A percentile compares a stretch with the other conserved stretches of the same genome.
phyloP scores from a whole-genome alignment of 2,329 filamentous ascomycete genomes.

The Paecilomyces dactylethromorphus region DNA sequence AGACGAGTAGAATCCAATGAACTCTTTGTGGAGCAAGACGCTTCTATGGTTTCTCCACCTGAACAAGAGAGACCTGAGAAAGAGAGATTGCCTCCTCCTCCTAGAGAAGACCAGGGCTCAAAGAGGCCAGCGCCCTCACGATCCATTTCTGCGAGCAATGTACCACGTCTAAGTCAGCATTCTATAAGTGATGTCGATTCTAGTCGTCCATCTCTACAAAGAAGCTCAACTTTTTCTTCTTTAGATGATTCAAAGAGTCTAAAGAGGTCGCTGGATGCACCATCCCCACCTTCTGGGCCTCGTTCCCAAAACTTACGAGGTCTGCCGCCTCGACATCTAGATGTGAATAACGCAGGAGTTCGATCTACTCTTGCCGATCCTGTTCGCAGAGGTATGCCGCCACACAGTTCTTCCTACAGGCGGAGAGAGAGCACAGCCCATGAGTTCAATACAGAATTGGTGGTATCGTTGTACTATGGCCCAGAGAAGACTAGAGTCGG shows the following conservation, averaged over 20 bases:
- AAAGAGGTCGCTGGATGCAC: neutral
- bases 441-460: too few relatives aligned
- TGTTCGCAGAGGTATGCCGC: neutral
- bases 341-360: too few relatives aligned
- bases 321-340: neutral
- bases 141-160: neutral
- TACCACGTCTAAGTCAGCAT: neutral
- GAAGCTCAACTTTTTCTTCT: neutral
- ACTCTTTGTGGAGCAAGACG: conserved; percentile 15
- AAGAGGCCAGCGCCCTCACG: neutral
- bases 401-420: neutral
- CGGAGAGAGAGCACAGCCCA: too few relatives aligned
- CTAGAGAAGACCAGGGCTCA: neutral
- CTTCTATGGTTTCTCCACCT: neutral
- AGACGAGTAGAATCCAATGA: conserved; percentile 2
- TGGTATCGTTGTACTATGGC: conserved; percentile 21
- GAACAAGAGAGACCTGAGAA: neutral
- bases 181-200: neutral
- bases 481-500: conserved; percentile 21
- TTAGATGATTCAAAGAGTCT: neutral
- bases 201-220: neutral
- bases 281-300: neutral
- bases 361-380: neutral
- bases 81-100: neutral
- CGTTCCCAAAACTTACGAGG: neutral